These are phyloP conservation scores for Candida morakotiae DNA, from an alignment of 805 yeast species.

Conservation along the genomic window DNA sequence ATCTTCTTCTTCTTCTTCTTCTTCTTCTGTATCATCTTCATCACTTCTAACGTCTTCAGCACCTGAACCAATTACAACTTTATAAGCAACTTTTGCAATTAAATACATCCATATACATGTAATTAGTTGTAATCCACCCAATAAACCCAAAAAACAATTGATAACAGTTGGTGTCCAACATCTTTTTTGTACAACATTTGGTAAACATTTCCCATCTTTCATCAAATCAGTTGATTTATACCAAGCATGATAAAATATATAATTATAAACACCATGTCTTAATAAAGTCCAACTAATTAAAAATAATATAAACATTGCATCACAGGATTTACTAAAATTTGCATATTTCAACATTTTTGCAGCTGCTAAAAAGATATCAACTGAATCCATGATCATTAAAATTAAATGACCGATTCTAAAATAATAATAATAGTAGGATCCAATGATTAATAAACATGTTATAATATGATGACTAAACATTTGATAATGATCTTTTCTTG, in stretches of 20 bases:
- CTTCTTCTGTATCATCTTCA: constrained; percentile 53
- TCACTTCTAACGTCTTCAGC: constrained; percentile 91
- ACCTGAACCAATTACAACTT: constrained; percentile 64
- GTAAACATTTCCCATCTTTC: constrained; percentile 40
- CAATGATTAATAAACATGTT: constrained; percentile 61
- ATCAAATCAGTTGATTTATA: constrained; percentile 44
- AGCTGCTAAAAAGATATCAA: constrained; percentile 63
- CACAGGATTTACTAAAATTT: constrained; percentile 59
- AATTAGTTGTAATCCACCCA: constrained; percentile 64
- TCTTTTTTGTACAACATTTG: constrained; percentile 31
- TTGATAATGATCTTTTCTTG: constrained; percentile 77
- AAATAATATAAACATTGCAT: constrained; percentile 63
- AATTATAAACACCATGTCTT: constrained; percentile 73
- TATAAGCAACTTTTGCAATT: constrained; percentile 65
- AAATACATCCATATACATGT: constrained; percentile 71
- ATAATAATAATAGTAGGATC: constrained; percentile 71
- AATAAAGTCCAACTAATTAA: constrained; percentile 63
- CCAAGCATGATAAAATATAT: constrained; percentile 58
- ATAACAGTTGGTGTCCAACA: constrained; percentile 50
- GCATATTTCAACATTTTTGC: constrained; percentile 80
- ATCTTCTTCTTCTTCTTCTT: constrained; percentile 19
- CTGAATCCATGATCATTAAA: constrained; percentile 76
- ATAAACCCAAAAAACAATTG: constrained; percentile 47
- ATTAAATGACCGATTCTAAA: constrained; percentile 77
- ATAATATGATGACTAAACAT: constrained; percentile 89